These are phyloP conservation scores for Penicillium sp. DNA, from an alignment of 2,329 filamentous ascomycete genomes.

Conservation along the genomic window DNA sequence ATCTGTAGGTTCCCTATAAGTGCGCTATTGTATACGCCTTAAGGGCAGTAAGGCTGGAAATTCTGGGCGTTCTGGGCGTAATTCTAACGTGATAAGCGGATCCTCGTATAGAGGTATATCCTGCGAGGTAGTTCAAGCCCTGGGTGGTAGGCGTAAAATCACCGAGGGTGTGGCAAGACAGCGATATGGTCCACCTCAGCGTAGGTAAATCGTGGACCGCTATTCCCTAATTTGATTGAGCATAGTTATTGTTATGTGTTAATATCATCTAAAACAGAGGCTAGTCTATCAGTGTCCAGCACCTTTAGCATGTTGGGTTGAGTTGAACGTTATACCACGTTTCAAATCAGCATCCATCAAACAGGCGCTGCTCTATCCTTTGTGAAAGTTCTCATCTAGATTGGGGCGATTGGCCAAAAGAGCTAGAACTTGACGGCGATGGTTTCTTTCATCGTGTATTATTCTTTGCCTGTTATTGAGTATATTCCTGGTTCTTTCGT, in stretches of 20 bases:
- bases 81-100: neutral
- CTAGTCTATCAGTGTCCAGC: slow-evolving; percentile 1
- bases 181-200: neutral
- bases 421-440: too few species aligned
- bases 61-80: neutral
- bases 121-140: neutral
- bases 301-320: neutral
- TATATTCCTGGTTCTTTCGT: too few species aligned
- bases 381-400: neutral
- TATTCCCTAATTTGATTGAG: neutral
- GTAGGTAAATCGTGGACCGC: neutral
- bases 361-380: neutral
- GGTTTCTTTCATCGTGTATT: too few species aligned
- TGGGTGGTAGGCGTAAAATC: neutral
- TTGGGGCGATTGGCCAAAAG: too few species aligned
- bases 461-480: too few species aligned
- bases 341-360: slow-evolving; percentile 2
- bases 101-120: neutral
- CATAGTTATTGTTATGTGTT: neutral
- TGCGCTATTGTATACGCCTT: neutral
- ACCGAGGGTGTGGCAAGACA: neutral
- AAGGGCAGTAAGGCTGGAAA: neutral
- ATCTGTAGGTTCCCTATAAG: neutral
- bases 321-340: slow-evolving; percentile 5
- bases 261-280: slow-evolving; percentile 4